Evolutionary conservation across 441 rosid species (phyloP).

Genomic region (Erysimum cheiri): DNA sequence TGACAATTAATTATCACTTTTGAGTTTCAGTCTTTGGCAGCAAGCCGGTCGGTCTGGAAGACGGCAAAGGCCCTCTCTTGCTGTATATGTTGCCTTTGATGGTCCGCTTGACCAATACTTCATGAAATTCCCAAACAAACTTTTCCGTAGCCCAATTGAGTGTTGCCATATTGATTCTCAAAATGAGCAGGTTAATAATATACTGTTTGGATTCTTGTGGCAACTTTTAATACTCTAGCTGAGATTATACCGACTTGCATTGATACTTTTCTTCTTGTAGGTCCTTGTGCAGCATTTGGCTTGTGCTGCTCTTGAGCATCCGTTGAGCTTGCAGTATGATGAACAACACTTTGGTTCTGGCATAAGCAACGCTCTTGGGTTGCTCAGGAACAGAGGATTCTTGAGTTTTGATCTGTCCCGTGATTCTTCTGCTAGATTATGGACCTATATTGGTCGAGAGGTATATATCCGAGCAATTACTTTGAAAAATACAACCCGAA

Average conservation of each 20-base stretch:
- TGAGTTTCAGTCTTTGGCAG: conserved; percentile 80
- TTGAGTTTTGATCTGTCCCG: conserved; percentile 58
- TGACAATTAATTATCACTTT: conserved; percentile 33
- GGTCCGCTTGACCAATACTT: conserved; percentile 93
- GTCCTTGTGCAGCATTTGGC: conserved; percentile 87
- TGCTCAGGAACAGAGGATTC: conserved; percentile 67
- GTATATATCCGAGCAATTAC: conserved; percentile 49
- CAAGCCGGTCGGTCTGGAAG: conserved; percentile 99
- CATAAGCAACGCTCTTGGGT: conserved; percentile 52
- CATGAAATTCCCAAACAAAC: conserved; percentile 85
- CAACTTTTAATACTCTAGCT: conserved; percentile 19
- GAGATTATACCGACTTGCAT: conserved; percentile 33
- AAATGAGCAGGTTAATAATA: conserved; percentile 69
- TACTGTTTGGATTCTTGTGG: conserved; percentile 19
- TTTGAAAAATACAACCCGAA: conserved; percentile 11
- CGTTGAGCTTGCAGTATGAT: conserved; percentile 75
- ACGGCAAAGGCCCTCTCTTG: conserved; percentile 85
- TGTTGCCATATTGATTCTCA: conserved; percentile 89
- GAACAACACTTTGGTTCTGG: conserved; percentile 78
- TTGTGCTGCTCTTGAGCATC: conserved; percentile 90
- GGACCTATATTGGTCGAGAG: conserved; percentile 89
- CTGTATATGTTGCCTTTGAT: conserved; percentile 85
- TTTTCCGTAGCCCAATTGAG: conserved; percentile 80
- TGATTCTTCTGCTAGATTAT: conserved; percentile 66
- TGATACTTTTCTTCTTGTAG: conserved; percentile 51